Evolutionary conservation across 441 rosid species (phyloP), one percentile per base, ranked within the genome.

Genomic region (Capsella rubella): DNA sequence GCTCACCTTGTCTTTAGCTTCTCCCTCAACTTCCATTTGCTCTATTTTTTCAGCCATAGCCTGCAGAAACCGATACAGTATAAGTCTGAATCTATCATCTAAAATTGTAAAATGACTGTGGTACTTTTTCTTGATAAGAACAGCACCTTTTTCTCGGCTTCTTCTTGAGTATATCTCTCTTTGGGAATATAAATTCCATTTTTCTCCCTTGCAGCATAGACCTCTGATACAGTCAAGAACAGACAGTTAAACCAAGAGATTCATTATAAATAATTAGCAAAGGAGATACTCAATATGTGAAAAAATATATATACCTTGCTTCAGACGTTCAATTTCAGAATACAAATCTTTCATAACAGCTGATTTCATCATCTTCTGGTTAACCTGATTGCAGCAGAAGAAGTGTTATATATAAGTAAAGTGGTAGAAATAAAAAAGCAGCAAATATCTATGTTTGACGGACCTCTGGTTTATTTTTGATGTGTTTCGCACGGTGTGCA

Each of bases 361-460:
- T 71, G 97, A 90, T 82, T 95, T 95, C 99, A 95, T 93, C 98
- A 95, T 89, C 95, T 95, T 95, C 79, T 95, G 99, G 79, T 95
- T 95, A 79, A 95, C 84, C 99, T 95, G 91, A 72, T 57, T 69
- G 35, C 56, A 79, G 64, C 49, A 79, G 64, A 47, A 34, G 49
- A 10, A 82, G 66, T 61, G 53, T 73, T 69, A 70, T 46, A 70
- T 46, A 57, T 56, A 47, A 63, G 56, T 52, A 69, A 43, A 47
- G 37, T 35, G 43, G 56, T 55, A 64, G 34, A 61, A 45, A 63
- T 8, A 58, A 73, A 21, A 60, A 40, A 28, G 12, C 46, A 56
- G 45, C 46, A 63, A 56, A n/a, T 46, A 8, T 52, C 18, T 59
- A 13, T 46, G 12, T 53, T 42, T 66, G 14, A 80, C 86, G 21